phyloP scores from a whole-genome alignment of 2,329 filamentous ascomycete genomes.

The Lachnellula hyalina region DNA sequence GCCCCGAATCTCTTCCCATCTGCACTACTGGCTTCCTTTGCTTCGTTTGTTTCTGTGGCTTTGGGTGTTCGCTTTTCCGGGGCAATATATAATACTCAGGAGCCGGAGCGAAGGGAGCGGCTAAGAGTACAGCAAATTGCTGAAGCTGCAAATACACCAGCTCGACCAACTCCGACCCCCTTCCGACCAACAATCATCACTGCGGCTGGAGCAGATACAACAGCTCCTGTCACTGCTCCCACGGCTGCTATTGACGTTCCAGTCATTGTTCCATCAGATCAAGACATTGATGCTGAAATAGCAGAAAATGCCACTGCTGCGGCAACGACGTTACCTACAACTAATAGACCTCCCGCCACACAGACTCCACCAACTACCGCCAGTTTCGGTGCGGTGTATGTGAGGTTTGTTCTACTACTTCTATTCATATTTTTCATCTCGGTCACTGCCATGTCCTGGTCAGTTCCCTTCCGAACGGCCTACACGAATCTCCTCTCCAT shows the following conservation, averaged over 20 bases:
- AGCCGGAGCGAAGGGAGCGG: slow-evolving; percentile 46
- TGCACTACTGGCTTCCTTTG: slow-evolving; percentile 48
- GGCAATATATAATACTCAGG: slow-evolving; percentile 57
- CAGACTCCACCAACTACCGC: slow-evolving; percentile 23
- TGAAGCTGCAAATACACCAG: slow-evolving; percentile 23
- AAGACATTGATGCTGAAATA: slow-evolving; percentile 58
- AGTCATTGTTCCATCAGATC: slow-evolving; percentile 58
- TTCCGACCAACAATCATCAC: slow-evolving; percentile 24
- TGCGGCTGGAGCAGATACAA: slow-evolving; percentile 20
- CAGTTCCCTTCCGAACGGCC: slow-evolving; percentile 45
- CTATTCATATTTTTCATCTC: slow-evolving; percentile 53
- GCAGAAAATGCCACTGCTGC: slow-evolving; percentile 35
- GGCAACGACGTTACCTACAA: slow-evolving; percentile 20
- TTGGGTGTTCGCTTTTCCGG: slow-evolving; percentile 54
- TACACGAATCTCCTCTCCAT: slow-evolving; percentile 63
- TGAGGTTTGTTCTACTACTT: slow-evolving; percentile 51
- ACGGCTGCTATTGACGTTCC: slow-evolving; percentile 30
- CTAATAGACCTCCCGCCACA: slow-evolving; percentile 26
- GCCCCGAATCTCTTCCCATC: slow-evolving; percentile 53
- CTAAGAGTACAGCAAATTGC: slow-evolving; percentile 22
- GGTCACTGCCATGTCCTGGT: slow-evolving; percentile 57
- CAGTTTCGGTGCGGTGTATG: slow-evolving; percentile 51
- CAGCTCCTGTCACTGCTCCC: slow-evolving; percentile 5
- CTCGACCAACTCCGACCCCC: slow-evolving; percentile 25
- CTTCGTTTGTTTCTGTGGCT: slow-evolving; percentile 50